Evolutionary conservation across 257 asterid genomes (phyloP).

Genomic region (Coffea eugenioides): DNA sequence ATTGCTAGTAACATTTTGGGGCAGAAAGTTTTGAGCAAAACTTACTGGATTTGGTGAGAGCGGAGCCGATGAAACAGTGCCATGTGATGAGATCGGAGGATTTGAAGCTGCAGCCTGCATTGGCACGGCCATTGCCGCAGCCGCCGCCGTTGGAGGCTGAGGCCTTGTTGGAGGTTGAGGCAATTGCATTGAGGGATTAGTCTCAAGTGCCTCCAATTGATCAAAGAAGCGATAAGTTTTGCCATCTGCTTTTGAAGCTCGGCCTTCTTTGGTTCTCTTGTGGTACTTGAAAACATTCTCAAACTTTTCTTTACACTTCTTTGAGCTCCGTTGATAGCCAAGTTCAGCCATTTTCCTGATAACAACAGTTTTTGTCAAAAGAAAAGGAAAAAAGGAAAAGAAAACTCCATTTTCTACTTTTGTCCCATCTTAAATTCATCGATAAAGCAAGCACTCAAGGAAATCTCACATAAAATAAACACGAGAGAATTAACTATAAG

Average conservation of each 20-base stretch:
- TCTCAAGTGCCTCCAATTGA: constrained; percentile 75
- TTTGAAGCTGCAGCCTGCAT: constrained; percentile 9
- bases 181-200: constrained; percentile 23
- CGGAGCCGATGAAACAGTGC: constrained; percentile 63
- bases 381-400: neutral
- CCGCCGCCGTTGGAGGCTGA: constrained; percentile 25
- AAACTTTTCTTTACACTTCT: constrained; percentile 93
- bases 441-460: constrained; percentile 12
- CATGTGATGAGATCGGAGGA: constrained; percentile 27
- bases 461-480: constrained; percentile 42
- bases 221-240: constrained; percentile 85
- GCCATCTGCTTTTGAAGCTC: constrained; percentile 79
- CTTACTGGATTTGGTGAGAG: constrained; percentile 32
- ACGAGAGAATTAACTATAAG: constrained; percentile 17
- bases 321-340: constrained; percentile 71
- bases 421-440: constrained; percentile 26
- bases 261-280: constrained; percentile 84
- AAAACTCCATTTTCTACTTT: constrained; percentile 9
- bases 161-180: constrained; percentile 38
- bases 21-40: constrained; percentile 18
- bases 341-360: constrained; percentile 94
- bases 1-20: constrained; percentile 16
- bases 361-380: constrained; percentile 11
- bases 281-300: constrained; percentile 94
- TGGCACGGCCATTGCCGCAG: constrained; percentile 17